Conservation (phyloP, 306 rosid species). For the Phaseolus lunatus region DNA sequence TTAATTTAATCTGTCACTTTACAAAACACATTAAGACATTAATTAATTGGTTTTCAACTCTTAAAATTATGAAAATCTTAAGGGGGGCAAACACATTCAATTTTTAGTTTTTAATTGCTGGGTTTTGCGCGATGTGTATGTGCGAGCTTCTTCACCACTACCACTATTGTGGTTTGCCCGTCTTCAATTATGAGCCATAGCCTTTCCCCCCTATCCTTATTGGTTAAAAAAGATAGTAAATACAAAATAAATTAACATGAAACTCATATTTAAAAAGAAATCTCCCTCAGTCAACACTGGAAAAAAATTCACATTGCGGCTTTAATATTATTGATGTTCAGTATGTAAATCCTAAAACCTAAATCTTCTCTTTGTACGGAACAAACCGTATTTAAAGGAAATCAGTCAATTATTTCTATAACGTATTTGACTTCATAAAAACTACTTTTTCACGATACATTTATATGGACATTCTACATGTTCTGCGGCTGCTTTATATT, state of each 20-base stretch:
- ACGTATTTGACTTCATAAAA: neutral
- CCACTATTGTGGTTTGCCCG: neutral
- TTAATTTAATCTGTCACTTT: neutral
- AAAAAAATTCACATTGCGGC: neutral
- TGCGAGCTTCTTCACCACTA: neutral
- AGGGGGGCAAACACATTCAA: too few relatives aligned
- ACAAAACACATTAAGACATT: neutral
- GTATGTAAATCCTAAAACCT: neutral
- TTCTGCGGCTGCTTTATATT: slow-evolving; percentile 8
- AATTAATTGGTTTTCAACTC: neutral
- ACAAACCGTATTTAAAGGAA: neutral
- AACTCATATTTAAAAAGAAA: neutral
- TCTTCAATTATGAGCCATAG: neutral
- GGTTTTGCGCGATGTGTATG: neutral
- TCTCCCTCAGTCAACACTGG: neutral
- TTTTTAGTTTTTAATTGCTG: neutral
- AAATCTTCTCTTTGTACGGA: neutral
- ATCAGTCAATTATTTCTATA: neutral
- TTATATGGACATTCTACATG: neutral
- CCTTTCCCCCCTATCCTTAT: neutral
- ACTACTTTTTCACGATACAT: neutral
- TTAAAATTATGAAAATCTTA: too few relatives aligned
- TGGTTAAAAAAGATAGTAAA: neutral
- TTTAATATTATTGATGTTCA: neutral
- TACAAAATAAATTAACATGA: neutral